Evolutionary conservation across 148 eudicot species (phyloP).

Genomic region (Camellia japonica): DNA sequence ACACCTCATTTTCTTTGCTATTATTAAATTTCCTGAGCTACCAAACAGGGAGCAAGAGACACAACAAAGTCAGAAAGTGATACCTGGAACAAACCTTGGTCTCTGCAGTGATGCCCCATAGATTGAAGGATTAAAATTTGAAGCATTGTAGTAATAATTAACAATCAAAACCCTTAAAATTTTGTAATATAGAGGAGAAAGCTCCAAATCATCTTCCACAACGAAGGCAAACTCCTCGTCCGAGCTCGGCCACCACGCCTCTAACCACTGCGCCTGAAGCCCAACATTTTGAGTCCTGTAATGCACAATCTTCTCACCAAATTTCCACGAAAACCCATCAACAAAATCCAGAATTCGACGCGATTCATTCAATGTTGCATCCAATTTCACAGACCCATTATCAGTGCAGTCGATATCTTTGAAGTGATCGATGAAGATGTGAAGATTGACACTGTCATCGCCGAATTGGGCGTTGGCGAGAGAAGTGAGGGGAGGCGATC

Average conservation of each 20-base stretch:
- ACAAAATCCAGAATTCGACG: conserved; percentile 51
- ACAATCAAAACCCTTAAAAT: conserved; percentile 60
- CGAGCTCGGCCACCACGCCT: conserved; percentile 93
- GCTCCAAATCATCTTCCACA: conserved; percentile 91
- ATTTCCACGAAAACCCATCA: conserved; percentile 69
- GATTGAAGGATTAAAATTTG: conserved; percentile 62
- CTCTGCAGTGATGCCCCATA: conserved; percentile 94
- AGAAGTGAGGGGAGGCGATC: conserved; percentile 79
- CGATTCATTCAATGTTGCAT: conserved; percentile 41
- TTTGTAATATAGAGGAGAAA: conserved; percentile 70
- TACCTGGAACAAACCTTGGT: conserved; percentile 99
- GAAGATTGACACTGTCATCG: conserved; percentile 56
- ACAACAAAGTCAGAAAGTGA: conserved; percentile 12
- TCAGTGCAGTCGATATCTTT: background rate
- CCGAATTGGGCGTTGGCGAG: conserved; percentile 61
- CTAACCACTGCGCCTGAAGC: conserved; percentile 91
- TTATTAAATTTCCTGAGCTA: background rate
- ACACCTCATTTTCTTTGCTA: background rate
- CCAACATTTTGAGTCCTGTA: conserved; percentile 81
- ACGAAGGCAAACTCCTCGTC: conserved; percentile 92
- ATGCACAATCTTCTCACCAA: conserved; percentile 71
- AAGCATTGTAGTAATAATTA: conserved; percentile 60
- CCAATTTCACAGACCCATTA: conserved; percentile 32
- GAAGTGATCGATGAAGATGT: conserved; percentile 78
- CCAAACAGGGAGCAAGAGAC: background rate